Percentiles rank a stretch among this genome's conserved stretches.
phyloP scores from a whole-genome alignment of 2,329 filamentous ascomycete species.

The Chrysosporium queenslandicum region DNA sequence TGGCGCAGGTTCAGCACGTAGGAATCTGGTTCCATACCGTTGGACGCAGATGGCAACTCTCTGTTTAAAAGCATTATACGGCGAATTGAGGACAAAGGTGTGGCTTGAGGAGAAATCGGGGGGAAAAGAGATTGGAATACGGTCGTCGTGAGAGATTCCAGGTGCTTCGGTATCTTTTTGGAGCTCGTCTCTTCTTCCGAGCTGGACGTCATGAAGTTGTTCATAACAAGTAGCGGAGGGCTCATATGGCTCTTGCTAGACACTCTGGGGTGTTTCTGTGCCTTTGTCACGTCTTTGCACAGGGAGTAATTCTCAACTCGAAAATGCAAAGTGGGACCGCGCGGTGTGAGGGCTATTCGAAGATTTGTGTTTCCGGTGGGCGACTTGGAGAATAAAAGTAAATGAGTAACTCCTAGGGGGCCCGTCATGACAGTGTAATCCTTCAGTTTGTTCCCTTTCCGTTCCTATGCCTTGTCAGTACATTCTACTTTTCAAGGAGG shows the following conservation, averaged over 20 bases:
- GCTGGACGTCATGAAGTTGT: constrained; percentile 71
- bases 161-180: constrained; percentile 75
- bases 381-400: constrained; percentile 86
- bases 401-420: constrained; percentile 81
- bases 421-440: constrained; percentile 96
- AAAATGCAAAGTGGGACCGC: constrained; percentile 89
- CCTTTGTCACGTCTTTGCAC: constrained; percentile 76
- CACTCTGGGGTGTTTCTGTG: constrained; percentile 71
- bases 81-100: constrained; percentile 82
- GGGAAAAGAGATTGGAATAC: constrained; percentile 95
- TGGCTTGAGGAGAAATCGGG: constrained; percentile 83
- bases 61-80: constrained; percentile 85
- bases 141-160: constrained; percentile 84
- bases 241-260: constrained; percentile 77
- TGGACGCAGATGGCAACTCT: constrained; percentile 42
- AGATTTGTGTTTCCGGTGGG: constrained; percentile 86
- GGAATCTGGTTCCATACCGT: constrained; percentile 46
- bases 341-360: constrained; percentile 73
- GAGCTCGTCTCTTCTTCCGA: constrained; percentile 43
- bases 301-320: constrained; percentile 90
- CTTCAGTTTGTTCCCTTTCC: constrained; percentile 73
- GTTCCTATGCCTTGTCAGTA: constrained; percentile 44
- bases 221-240: constrained; percentile 92
- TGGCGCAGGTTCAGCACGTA: constrained; percentile 84
- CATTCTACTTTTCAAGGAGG: background rate